A percentile compares a stretch with the other conserved stretches of the same genome.
phyloP scores from a whole-genome alignment of 139 green algal genomes.

The Nannochloris sp. region DNA sequence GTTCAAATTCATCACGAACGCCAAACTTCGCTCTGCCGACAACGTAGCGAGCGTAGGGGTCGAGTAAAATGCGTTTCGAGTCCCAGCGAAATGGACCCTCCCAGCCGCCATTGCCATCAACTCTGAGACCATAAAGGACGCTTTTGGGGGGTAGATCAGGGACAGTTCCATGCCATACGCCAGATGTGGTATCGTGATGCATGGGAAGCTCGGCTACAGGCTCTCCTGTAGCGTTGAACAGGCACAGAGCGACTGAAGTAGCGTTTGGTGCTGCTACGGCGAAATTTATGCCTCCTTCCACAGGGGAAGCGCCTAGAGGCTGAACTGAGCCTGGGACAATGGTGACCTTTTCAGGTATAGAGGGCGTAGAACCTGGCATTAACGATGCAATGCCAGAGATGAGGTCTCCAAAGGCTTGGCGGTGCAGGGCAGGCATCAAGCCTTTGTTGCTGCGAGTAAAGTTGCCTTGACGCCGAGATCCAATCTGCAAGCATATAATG shows the following conservation, averaged over 20 bases:
- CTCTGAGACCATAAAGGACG: slow-evolving; percentile 67
- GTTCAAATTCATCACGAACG: slow-evolving; percentile 63
- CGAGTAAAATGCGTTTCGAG: slow-evolving; percentile 56
- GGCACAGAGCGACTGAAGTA: slow-evolving; percentile 48
- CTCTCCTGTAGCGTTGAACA: slow-evolving; percentile 43
- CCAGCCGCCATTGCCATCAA: slow-evolving; percentile 68
- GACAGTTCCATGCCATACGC: slow-evolving; percentile 66
- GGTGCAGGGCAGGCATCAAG: too few relatives aligned
- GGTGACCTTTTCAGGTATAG: background rate
- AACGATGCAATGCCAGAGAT: background rate
- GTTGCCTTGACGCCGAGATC: too few relatives aligned
- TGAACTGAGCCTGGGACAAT: slow-evolving; percentile 16
- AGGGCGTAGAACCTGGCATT: background rate
- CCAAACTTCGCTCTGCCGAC: slow-evolving; percentile 59
- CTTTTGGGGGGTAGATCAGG: slow-evolving; percentile 47
- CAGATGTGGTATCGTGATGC: slow-evolving; percentile 16
- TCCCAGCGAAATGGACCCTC: slow-evolving; percentile 71
- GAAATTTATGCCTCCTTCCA: slow-evolving; percentile 65
- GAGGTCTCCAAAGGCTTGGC: background rate
- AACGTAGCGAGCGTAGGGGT: slow-evolving; percentile 79
- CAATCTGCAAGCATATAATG: too few relatives aligned
- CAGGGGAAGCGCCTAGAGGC: slow-evolving; percentile 65
- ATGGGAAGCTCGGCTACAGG: slow-evolving; percentile 39
- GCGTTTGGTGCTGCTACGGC: slow-evolving; percentile 61
- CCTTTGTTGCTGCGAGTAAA: too few relatives aligned